Evolutionary conservation across 2,329 filamentous ascomycete species (phyloP), one percentile per base, ranked within the genome.

Genomic region (Microsporum audouinii): DNA sequence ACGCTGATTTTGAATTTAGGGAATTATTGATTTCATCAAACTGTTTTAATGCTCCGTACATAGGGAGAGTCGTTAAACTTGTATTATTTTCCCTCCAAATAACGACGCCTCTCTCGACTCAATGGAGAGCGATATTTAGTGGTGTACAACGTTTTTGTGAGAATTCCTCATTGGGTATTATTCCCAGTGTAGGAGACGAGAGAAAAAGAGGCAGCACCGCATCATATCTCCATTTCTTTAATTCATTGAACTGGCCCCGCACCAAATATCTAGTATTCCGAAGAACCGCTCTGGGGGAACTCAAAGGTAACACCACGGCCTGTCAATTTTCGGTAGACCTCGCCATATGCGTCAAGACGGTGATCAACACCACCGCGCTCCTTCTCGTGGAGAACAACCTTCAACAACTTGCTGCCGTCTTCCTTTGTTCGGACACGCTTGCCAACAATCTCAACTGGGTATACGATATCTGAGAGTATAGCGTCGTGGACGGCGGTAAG

Each of bases 381-480:
- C 90, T 99, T 99, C 89, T 97, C 94, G 80, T 99, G 94, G 65
- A 99, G 87, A 76, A 99, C 85, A 78, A 99, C 90, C 89, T 99
- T 99, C 80, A 97, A 87, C 77, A 90, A 82, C 89, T 97, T 97
- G 87, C 84, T 87, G 79, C 91, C 91, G 80, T 99, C 94, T 85
- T 97, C 92, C 84, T 95, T 92, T 83, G 94, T 97, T 80, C 94
- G 89, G 78, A 91, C 81, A 76, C 94, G 91, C 90, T 97, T 97
- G 82, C 94, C 94, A 73, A 99, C 94, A 71, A 99, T 99, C 88
- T 99, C 94, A 76, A 99, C 94, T 76, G 94, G 94, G 88, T 88
- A 99, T 83, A 96, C 94, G 76, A 99, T 89, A 80, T 99, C 94
- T 76, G 84, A 84, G 70, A 99, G 89, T 84, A 99, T 96, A 74